Percentiles rank a stretch among this genome's conserved stretches.
Evolutionary conservation across 2,329 filamentous ascomycete genomes (phyloP).

Genomic region (Pseudogymnoascus pannorum): DNA sequence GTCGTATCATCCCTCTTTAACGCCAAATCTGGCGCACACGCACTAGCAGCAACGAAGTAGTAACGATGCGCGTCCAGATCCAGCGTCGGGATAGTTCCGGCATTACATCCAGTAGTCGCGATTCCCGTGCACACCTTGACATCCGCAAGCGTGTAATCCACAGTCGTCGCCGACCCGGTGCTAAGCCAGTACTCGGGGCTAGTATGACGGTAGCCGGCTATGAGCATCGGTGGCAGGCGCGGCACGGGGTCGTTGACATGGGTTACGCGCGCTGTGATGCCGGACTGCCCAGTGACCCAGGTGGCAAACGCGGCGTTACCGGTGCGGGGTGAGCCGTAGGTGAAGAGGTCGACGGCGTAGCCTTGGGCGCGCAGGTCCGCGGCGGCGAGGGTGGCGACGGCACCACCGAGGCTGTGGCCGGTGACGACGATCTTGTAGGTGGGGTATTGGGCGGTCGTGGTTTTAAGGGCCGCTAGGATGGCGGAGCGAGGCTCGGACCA

Average conservation of each 20-base stretch:
- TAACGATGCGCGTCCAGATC: constrained; percentile 39
- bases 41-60: constrained; percentile 41
- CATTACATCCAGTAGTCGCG: constrained; percentile 44
- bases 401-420: constrained; percentile 63
- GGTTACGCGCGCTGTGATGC: constrained; percentile 54
- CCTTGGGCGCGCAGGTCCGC: constrained; percentile 46
- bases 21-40: constrained; percentile 28
- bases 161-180: constrained; percentile 28
- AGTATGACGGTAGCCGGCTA: constrained; percentile 56
- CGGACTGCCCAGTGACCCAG: constrained; percentile 48
- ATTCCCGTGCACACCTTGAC: constrained; percentile 43
- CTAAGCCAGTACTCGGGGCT: constrained; percentile 62
- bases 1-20: constrained; percentile 5
- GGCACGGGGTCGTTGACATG: constrained; percentile 62
- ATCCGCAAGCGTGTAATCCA: constrained; percentile 33
- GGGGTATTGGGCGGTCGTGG: constrained; percentile 35
- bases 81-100: constrained; percentile 36
- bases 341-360: constrained; percentile 49
- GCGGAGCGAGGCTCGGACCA: constrained; percentile 46
- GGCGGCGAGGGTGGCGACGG: constrained; percentile 53
- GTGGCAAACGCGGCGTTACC: constrained; percentile 49
- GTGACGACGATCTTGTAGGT: constrained; percentile 49
- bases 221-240: constrained; percentile 52
- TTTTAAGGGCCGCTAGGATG: constrained; percentile 38
- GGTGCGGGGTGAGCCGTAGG: constrained; percentile 59